Evolutionary conservation across 768 basidiomycete genomes (phyloP), one percentile per base, ranked within the genome.

Genomic region (Psilocybe subaeruginosa): DNA sequence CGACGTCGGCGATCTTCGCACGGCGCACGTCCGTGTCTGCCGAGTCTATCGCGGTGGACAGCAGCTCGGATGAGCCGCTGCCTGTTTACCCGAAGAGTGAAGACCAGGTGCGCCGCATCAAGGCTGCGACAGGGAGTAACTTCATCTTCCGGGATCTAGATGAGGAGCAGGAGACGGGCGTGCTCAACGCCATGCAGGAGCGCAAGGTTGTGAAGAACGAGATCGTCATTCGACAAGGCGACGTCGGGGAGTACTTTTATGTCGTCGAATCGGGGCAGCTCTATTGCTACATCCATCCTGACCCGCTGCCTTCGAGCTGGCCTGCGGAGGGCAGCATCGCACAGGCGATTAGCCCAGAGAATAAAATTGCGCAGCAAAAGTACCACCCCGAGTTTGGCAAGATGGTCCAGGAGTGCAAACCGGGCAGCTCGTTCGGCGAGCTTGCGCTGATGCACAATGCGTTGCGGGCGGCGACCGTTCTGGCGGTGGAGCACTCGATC

Each of bases 381-480:
- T 85, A 85, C 62, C 89, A 93, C 64, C 81, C 86, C 4, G 82
- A 85, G 62, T 87, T 88, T 67, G 93, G 93, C 23, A 88, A 85
- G 61, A 88, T 91, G 72, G 97, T 98, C 1, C 86, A 88, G 55
- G 91, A 93, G 60, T 95, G 92, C 81, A 83, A 80, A 48, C 87
- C 92, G 1, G 95, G 95, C 3, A 86, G 83, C 61, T 95, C 91
- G 47, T 98, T 99, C 62, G 97, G 97, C 47, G 97, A 99, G 76
- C 82, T 99, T 58, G 97, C 97, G 31, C 78, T 99, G 66, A 98
- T 99, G 97, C 97, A 99, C 77, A 95, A 94, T 35, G 95, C 97
- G 66, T 93, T 93, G 43, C 92, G 97, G 33, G 94, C 95, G 17
- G 97, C 97, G 14, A 95, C 94, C 7, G 96, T 99, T 47, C 78